phyloP scores from a whole-genome alignment of 345 rosid species.

The Pelargonium nanum region DNA sequence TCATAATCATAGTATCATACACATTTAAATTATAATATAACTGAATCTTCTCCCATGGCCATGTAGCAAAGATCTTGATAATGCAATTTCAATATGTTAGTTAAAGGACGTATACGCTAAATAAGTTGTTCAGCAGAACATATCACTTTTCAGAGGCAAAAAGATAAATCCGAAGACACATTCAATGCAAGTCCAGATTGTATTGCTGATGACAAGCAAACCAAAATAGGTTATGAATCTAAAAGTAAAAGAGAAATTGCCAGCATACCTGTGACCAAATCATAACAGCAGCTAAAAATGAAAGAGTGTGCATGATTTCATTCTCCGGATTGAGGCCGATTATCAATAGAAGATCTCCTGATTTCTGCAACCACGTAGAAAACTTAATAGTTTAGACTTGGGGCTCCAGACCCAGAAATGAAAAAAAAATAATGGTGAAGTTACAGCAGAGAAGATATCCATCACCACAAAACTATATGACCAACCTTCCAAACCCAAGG shows the following conservation, averaged over 20 bases:
- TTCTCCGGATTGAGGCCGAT: conserved; percentile 67
- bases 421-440: conserved; percentile 6
- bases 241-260: background rate
- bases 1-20: too few species aligned
- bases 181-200: background rate
- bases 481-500: conserved; percentile 99
- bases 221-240: too few species aligned
- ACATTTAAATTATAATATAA: too few species aligned
- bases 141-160: background rate
- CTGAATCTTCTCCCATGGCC: background rate
- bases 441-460: background rate
- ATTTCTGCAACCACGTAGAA: conserved; percentile 40
- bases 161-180: background rate
- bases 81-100: background rate
- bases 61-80: background rate
- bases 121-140: background rate
- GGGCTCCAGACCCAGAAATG: background rate
- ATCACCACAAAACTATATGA: conserved; percentile 1
- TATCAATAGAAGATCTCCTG: conserved; percentile 53
- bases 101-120: background rate
- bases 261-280: conserved; percentile 83
- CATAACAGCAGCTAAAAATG: conserved; percentile 87
- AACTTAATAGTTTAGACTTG: background rate
- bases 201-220: background rate
- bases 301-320: conserved; percentile 80